Base-by-base conservation (phyloP, 177 flowering plant species). In the Vitis hybrid region DNA sequence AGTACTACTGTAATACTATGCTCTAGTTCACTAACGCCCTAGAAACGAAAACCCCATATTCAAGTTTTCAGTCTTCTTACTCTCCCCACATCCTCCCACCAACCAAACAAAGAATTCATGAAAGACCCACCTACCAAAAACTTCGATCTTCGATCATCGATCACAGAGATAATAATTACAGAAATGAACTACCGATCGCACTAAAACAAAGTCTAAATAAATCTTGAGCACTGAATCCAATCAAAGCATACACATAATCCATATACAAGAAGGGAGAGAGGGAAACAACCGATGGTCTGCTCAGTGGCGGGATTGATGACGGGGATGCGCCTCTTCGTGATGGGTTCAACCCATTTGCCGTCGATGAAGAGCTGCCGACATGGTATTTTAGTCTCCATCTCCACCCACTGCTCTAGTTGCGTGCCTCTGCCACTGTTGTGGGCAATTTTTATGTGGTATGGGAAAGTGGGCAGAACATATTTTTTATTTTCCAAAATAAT, bases 291-390 rank as follows among this genome's bases (percentile, higher is more conserved):
- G 50, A 93, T 79, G 74, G 78, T 84, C 77, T 91, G 64, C 73
- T 95, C 96, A 15, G 90, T 91, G n/a, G 97, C 73, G 11, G 99
- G 99, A 64, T 95, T 95, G 80, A 91, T 65, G 78, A 95, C 54
- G 11, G 98, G 89, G 60, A 93, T 69, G 51, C 97, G 91, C 24
- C 86, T 90, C 48, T 76, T 78, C 65, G 66, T 79, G 64, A 84
- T 60, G 2, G 99, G 97, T 67, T 88, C 91, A 60, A 76, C 84
- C 97, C 97, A 95, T 65, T 87, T 80, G 13, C 99, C 99, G 71
- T 86, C 83, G 86, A 95, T 93, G 92, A 89, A 95, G 2, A 95
- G 88, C 79, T 85, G 90, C 48, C 98, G 89, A 61, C 72, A 48
- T 1, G 98, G 97, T 0, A 91, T 75, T 6, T 73, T 59, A 62